Base-by-base conservation (phyloP, 2,329 filamentous ascomycete genomes). In the Calonectria honghensis region DNA sequence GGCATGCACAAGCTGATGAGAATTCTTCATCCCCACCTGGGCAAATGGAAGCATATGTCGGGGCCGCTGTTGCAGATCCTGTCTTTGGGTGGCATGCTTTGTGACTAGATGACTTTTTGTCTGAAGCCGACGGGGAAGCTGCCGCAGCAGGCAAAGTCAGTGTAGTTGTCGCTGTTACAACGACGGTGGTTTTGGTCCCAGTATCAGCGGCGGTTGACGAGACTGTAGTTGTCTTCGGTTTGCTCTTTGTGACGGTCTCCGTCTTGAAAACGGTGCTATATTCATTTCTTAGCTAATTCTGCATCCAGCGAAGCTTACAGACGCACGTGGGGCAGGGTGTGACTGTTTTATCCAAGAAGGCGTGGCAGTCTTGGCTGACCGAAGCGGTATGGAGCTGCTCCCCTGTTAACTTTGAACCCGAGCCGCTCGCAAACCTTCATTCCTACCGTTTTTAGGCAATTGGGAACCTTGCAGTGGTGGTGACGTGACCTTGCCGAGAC, bases 341-440 rank as follows among this genome's bases (percentile, higher is more conserved):
- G 54, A 59, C 54, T 27, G 54, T 59, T 31, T 37, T 59, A 7
- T 59, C 32, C n/a, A 59, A 39, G 32, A 59, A 59, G 13, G 32
- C 54, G 10, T n/a, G 35, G 54, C 54, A 59, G 35, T 59, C 54
- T 39, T 59, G 11, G 29, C 13, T 13, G 32, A 59, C 31, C 1
- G 20, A 24, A 27, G 35, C 54, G 9, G 35, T n/a, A n/a, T 59
- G 31, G n/a, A 59, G 32, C 32, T 59, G 32, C 20, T 4, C n/a
- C 11, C 20, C 29, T 24, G 54, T 59, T 18, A 59, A 18, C 54
- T 37, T 24, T 39, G 20, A 2, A 27, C 39, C 11, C n/a, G 4
- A n/a, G 13, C n/a, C 20, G 11, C 35, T n/a, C 5, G n/a, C 11
- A 39, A 37, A 24, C 20, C 20, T 59, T 59, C 3, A 14, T 39